Percentiles rank a stretch among this genome's conserved stretches.
Conservation (phyloP, 768 basidiomycete species). For the Suillus hirtellus region DNA sequence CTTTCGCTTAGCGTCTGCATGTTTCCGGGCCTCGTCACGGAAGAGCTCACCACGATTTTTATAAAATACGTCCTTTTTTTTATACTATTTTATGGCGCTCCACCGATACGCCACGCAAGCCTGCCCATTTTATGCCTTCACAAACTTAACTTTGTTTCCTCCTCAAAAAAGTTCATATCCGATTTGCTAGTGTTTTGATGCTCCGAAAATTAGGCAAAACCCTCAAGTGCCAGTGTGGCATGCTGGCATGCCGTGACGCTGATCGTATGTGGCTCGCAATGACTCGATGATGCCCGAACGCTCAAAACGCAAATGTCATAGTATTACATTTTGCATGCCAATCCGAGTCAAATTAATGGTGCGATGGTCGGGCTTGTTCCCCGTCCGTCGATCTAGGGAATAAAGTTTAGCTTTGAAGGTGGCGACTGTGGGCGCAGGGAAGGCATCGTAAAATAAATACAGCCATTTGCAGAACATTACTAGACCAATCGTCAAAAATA, state of each 20-base stretch:
- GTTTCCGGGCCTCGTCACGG: neutral
- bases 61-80: neutral
- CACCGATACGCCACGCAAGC: neutral
- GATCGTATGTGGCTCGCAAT: neutral
- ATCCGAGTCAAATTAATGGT: neutral
- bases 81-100: neutral
- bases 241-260: neutral
- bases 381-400: neutral
- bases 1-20: conserved; percentile 1
- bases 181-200: conserved; percentile 7
- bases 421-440: neutral
- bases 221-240: neutral
- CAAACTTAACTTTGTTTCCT: conserved; percentile 10
- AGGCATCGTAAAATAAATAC: conserved; percentile 1
- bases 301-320: neutral
- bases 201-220: neutral
- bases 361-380: neutral
- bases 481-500: neutral
- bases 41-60: neutral
- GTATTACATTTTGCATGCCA: neutral
- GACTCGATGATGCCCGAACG: neutral
- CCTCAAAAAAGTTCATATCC: conserved; percentile 5
- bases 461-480: too few species aligned
- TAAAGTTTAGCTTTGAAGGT: conserved; percentile 6
- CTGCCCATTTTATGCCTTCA: neutral